Evolutionary conservation across 75 land plant species (phyloP).

Genomic region (Ceratopteris richardii): DNA sequence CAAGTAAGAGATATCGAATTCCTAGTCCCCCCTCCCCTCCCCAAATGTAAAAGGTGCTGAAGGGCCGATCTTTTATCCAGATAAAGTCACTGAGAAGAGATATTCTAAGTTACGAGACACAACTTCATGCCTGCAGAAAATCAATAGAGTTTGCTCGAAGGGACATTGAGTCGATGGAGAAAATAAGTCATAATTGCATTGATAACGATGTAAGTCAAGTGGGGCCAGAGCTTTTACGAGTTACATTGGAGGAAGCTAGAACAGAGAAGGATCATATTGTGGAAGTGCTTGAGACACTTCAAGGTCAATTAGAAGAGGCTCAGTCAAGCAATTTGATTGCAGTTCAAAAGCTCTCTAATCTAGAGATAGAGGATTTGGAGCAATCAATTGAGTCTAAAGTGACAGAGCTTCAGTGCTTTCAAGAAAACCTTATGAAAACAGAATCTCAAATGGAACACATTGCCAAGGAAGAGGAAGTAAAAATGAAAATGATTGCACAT

Average conservation of each 20-base stretch:
- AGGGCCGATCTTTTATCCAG: constrained; percentile 1
- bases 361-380: constrained; percentile 5
- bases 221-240: not conserved
- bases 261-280: constrained; percentile 10
- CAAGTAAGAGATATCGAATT: constrained; percentile 5
- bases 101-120: not conserved
- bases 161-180: constrained; percentile 9
- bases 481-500: not conserved
- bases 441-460: constrained; percentile 10
- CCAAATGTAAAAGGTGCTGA: not conserved
- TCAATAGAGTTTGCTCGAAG: constrained; percentile 4
- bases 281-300: constrained; percentile 7
- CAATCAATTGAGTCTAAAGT: constrained; percentile 3
- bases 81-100: constrained; percentile 9
- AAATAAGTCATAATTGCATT: not conserved
- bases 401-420: constrained; percentile 4
- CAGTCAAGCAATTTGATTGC: not conserved
- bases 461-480: not conserved
- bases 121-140: constrained; percentile 4
- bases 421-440: not conserved
- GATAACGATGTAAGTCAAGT: not conserved
- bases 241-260: constrained; percentile 10
- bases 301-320: constrained; percentile 6
- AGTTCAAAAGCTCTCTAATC: not conserved
- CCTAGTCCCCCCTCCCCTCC: too few species aligned